Evolutionary conservation across 192 early-diverging fungal species (phyloP).

Genomic region (Linnemannia elongata): DNA sequence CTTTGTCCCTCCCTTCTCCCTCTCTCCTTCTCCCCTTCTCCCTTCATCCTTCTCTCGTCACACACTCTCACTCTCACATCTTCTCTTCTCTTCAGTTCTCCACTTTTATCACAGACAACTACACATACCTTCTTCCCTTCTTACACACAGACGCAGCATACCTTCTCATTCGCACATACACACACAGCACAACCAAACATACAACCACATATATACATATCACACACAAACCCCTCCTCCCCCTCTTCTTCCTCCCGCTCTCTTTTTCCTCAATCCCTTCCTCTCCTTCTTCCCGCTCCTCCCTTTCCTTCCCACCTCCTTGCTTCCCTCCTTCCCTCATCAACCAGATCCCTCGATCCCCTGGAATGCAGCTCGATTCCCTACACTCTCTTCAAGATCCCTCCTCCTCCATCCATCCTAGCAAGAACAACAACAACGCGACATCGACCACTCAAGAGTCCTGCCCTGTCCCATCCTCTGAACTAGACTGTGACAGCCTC

Average conservation of each 20-base stretch:
- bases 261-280: background rate
- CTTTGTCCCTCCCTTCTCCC: too few relatives aligned
- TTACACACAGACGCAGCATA: background rate
- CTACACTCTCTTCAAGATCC: slow-evolving; percentile 22
- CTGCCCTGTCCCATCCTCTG: background rate
- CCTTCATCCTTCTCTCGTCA: background rate
- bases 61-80: background rate
- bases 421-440: background rate
- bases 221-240: too few relatives aligned
- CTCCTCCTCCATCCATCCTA: background rate
- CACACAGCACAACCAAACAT: too few relatives aligned
- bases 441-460: background rate
- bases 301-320: background rate
- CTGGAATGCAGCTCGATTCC: slow-evolving; percentile 42
- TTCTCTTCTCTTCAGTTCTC: background rate
- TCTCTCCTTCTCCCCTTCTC: background rate
- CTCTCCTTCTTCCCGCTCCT: background rate
- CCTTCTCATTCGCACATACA: background rate
- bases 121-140: background rate
- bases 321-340: background rate
- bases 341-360: background rate
- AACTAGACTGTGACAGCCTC: slow-evolving; percentile 10
- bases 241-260: background rate
- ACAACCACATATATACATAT: too few relatives aligned
- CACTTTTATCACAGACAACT: background rate